Conservation (phyloP, 306 rosid species). For the Gleditsia sinensis region DNA sequence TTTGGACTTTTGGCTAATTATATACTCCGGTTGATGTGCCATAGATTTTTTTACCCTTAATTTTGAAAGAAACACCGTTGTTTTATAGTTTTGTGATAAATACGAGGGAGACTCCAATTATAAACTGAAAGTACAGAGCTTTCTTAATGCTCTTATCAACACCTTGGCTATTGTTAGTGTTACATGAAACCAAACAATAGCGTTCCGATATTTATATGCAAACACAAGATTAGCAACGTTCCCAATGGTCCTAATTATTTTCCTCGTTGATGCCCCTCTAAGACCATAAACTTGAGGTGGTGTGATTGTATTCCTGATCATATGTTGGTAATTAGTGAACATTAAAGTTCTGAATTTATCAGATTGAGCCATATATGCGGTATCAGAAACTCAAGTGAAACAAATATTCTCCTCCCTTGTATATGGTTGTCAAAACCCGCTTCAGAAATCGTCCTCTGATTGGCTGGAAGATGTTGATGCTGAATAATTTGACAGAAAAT, state of each 20-base stretch:
- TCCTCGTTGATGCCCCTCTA: background rate
- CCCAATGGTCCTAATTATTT: background rate
- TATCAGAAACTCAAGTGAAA: slow-evolving; percentile 24
- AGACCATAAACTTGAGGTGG: background rate
- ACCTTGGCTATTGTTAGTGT: background rate
- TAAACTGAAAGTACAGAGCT: background rate
- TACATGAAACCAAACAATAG: background rate
- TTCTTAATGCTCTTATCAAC: background rate
- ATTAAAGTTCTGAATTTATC: background rate
- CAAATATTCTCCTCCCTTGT: background rate
- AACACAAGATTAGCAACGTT: background rate
- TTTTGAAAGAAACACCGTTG: too few species aligned
- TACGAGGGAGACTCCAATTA: background rate
- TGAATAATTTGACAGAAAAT: slow-evolving; percentile 47
- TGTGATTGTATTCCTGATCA: background rate
- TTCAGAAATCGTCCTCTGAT: slow-evolving; percentile 65
- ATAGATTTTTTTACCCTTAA: too few species aligned
- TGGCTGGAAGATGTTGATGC: slow-evolving; percentile 49
- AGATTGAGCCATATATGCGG: background rate
- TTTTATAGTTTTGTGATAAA: background rate
- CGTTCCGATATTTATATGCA: background rate
- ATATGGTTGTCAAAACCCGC: background rate
- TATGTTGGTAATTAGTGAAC: background rate
- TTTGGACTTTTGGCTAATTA: too few species aligned
- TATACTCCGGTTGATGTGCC: too few species aligned